Base-by-base conservation (phyloP, 345 rosid species). In the Eucalyptus marginata region DNA sequence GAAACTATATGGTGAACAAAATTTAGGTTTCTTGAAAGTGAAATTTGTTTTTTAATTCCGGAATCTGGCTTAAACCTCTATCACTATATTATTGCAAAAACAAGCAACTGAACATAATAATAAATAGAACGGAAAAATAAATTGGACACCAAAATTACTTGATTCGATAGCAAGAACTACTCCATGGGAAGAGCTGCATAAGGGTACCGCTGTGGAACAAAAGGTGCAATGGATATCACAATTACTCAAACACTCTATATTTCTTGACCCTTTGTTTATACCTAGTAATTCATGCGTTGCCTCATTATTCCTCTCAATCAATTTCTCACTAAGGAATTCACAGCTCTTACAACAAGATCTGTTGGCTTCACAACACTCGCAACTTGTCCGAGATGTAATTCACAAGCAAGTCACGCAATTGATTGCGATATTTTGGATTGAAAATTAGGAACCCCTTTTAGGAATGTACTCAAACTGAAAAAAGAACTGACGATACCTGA, bases 41-140 rank as follows among this genome's bases (percentile, higher is more conserved):
- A 56, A 56, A 56, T 56, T 25, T 56, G 13, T 56, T 24, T 56
- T 56, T 56, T 24, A 1, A 56, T 56, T 56, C 1, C 0, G 0
- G 13, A 24, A 56, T 0, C 5, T 10, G 0, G 13, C 62, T 56
- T 56, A 22, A 56, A 22, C 62, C 62, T 56, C 1, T 13, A 4
- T 56, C 62, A 4, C 3, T 22, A 56, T 10, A 14, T 1, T 0
- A 15, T 31, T n/a, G 79, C 6, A 6, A 31, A 31, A 31, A 31
- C 79, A 66, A 10, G 13, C 16, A 1, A 27, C 12, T 8, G 6
- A 59, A 27, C 33, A 59, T 31, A 14, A 29, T 64, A 62, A 29
- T 62, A 62, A 62, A 12, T 1, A 13, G 8, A 29, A 29, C 13
- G 8, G 17, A 3, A 59, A 59, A 27, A 27, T 59, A 36, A 71